phyloP scores from a whole-genome alignment of 2,329 filamentous ascomycete species.

The Chaetomium globosum region DNA sequence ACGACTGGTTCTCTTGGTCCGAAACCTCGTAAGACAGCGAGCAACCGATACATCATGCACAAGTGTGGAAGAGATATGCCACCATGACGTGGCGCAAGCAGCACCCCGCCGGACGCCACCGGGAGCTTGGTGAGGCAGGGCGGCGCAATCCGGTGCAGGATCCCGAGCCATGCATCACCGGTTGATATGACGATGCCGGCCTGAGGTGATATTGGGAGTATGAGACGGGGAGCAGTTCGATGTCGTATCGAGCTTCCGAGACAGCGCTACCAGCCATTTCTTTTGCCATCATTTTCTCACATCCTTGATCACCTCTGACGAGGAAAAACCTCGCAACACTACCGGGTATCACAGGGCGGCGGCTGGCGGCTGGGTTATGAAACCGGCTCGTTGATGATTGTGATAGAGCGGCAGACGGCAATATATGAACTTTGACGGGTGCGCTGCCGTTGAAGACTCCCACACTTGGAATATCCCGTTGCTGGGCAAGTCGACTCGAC shows the following conservation, averaged over 20 bases:
- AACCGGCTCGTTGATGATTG: conserved; percentile 7
- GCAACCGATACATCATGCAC: conserved; percentile 14
- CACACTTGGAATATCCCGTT: background rate
- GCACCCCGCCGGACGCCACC: conserved; percentile 12
- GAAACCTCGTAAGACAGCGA: background rate
- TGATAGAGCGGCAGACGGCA: conserved; percentile 6
- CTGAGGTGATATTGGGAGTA: background rate
- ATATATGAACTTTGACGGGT: conserved; percentile 5
- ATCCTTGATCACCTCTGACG: background rate
- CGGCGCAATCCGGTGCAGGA: conserved; percentile 1
- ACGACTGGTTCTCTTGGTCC: background rate
- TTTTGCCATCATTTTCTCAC: background rate
- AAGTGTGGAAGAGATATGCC: conserved; percentile 6
- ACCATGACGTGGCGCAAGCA: conserved; percentile 13
- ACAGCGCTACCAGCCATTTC: conserved; percentile 6
- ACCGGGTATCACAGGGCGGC: conserved; percentile 11
- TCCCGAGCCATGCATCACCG: background rate
- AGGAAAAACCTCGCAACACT: background rate
- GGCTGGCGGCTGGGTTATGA: conserved; percentile 17
- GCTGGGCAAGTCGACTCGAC: background rate
- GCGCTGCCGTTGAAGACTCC: background rate
- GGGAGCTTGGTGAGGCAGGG: background rate
- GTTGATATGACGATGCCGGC: background rate
- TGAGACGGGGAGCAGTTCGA: background rate
- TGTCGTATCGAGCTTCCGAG: conserved; percentile 6